phyloP scores from a whole-genome alignment of 352 stramenopile genomes.

The Aphanomyces euteiches region DNA sequence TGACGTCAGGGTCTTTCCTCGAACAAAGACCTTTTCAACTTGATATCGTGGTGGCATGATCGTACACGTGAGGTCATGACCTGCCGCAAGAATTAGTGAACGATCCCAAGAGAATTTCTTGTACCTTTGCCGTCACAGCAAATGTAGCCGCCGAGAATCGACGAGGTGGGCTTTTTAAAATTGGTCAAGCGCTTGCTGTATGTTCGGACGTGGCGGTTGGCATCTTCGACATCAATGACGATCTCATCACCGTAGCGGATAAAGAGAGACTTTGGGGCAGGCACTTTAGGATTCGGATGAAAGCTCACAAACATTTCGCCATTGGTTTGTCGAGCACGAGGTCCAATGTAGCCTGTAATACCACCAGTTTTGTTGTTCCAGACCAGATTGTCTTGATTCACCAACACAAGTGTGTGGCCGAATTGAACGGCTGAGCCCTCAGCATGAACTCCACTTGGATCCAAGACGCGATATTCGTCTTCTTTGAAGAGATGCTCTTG shows the following conservation, averaged over 20 bases:
- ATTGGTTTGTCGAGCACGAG: conserved; percentile 53
- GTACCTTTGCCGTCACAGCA: conserved; percentile 82
- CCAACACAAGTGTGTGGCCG: conserved; percentile 66
- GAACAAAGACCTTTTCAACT: conserved; percentile 78
- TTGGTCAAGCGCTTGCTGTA: conserved; percentile 83
- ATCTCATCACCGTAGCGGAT: conserved; percentile 75
- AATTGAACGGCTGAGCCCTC: conserved; percentile 59
- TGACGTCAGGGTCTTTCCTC: conserved; percentile 77
- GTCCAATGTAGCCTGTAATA: conserved; percentile 80
- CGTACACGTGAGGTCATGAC: conserved; percentile 54
- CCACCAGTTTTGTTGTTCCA: conserved; percentile 88
- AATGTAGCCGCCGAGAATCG: conserved; percentile 77
- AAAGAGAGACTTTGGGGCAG: conserved; percentile 18
- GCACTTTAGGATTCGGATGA: conserved; percentile 31
- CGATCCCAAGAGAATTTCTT: background rate
- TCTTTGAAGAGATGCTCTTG: conserved; percentile 74
- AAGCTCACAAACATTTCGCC: conserved; percentile 81
- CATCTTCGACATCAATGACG: conserved; percentile 66
- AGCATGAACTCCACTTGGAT: conserved; percentile 46
- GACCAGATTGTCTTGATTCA: conserved; percentile 80
- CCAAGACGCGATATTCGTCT: conserved; percentile 76
- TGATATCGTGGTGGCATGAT: conserved; percentile 58
- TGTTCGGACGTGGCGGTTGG: conserved; percentile 78
- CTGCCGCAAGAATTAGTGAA: background rate
- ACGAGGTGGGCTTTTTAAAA: conserved; percentile 82